Conservation (phyloP, 176 grass and related monocot species). For the Eragrostis nindensis region DNA sequence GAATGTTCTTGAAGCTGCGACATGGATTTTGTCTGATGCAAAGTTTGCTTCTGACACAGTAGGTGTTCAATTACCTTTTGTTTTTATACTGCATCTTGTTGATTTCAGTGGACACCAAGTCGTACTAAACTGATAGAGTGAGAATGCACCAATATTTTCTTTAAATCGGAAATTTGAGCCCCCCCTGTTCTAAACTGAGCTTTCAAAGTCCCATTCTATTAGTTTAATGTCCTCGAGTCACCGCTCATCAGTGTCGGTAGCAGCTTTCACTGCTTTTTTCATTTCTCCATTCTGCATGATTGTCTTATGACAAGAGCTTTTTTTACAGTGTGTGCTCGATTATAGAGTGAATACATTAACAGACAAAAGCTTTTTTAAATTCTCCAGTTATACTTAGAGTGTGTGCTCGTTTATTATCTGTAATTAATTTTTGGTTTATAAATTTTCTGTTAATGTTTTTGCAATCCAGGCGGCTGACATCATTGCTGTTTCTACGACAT, state of each 20-base stretch:
- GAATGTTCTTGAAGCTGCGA: conserved; percentile 95
- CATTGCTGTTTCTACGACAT: conserved; percentile 70
- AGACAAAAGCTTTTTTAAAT: no score
- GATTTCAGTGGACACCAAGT: neutral
- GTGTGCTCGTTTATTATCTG: conserved; percentile 14
- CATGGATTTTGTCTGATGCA: conserved; percentile 75
- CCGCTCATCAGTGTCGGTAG: neutral
- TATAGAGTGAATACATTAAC: no score
- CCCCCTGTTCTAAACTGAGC: neutral
- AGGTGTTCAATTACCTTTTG: conserved; percentile 39
- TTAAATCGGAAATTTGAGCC: neutral
- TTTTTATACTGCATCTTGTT: conserved; percentile 25
- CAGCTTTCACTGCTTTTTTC: neutral
- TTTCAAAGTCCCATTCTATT: conserved; percentile 9
- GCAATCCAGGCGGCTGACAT: conserved; percentile 75
- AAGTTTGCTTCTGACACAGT: conserved; percentile 72
- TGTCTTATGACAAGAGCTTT: no score
- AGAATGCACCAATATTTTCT: neutral
- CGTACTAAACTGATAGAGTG: neutral
- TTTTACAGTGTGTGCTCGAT: conserved; percentile 1
- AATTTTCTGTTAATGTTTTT: conserved; percentile 29
- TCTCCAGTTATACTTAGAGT: no score
- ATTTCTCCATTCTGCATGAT: neutral
- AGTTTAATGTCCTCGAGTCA: conserved; percentile 12
- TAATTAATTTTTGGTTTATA: conserved; percentile 22